Evolutionary conservation across 306 rosid genomes (phyloP).

Genomic region (Cyamopsis tetragonoloba): DNA sequence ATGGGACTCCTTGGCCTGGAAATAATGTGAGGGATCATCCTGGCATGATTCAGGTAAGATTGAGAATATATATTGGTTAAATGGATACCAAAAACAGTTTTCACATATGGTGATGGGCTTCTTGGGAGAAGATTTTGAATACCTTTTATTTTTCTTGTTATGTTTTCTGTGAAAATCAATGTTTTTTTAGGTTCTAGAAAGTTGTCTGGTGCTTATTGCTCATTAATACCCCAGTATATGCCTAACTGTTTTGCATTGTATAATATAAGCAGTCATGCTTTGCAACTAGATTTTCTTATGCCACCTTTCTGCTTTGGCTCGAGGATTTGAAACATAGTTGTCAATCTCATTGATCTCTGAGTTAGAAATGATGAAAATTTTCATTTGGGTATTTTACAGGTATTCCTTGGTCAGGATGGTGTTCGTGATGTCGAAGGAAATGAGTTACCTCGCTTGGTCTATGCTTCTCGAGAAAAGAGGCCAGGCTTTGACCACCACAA

Average conservation of each 20-base stretch:
- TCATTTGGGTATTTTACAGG: conserved; percentile 36
- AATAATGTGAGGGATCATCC: conserved; percentile 96
- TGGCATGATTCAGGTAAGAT: conserved; percentile 99
- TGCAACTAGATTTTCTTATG: neutral
- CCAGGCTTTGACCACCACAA: conserved; percentile 97
- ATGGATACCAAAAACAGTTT: neutral
- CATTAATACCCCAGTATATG: neutral
- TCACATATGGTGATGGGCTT: neutral
- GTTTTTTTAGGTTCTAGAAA: neutral
- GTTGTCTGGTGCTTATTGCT: neutral
- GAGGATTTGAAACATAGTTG: neutral
- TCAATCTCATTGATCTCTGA: neutral
- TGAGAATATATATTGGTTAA: conserved; percentile 17
- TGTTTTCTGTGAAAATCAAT: neutral
- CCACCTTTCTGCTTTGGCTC: conserved; percentile 1
- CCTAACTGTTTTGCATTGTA: neutral
- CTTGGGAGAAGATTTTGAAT: neutral
- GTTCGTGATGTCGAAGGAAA: conserved; percentile 82
- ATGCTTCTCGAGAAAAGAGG: conserved; percentile 95
- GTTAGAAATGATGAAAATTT: neutral
- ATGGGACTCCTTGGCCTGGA: conserved; percentile 99
- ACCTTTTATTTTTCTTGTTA: neutral
- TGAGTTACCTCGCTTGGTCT: conserved; percentile 82
- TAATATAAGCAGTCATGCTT: neutral
- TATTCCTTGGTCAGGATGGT: conserved; percentile 84